A percentile compares a stretch with the other conserved stretches of the same genome.
Conservation (phyloP, 23 red algal species). For the Chondrus crispus region DNA sequence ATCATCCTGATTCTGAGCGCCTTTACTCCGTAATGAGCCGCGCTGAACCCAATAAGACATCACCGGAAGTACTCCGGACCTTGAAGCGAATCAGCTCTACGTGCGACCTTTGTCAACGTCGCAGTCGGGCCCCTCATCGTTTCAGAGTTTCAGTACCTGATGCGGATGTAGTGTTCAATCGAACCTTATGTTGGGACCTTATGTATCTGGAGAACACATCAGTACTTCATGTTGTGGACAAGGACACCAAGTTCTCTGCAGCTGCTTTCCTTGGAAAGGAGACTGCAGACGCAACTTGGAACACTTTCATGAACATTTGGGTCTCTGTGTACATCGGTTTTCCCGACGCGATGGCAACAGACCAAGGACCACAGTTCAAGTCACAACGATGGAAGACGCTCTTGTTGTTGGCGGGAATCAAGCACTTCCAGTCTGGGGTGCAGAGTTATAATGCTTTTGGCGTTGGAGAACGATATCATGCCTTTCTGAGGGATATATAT, state of each 20-base stretch:
- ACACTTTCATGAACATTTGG: neutral
- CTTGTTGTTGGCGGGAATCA: neutral
- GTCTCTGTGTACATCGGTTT: neutral
- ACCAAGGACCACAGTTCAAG: neutral
- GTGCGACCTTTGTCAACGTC: conserved; percentile 22
- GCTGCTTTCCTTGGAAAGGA: neutral
- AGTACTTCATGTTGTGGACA: conserved; percentile 9
- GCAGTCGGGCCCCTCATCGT: neutral
- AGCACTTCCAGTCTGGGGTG: neutral
- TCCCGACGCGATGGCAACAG: neutral
- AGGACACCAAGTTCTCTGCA: conserved; percentile 15
- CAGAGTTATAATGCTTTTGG: conserved; percentile 16
- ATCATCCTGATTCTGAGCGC: neutral
- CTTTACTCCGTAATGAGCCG: neutral
- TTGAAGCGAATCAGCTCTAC: neutral
- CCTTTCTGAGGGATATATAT: neutral
- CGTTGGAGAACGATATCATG: conserved; percentile 25
- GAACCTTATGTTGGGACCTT: neutral
- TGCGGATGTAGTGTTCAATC: conserved; percentile 21
- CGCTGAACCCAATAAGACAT: neutral
- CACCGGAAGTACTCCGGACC: neutral
- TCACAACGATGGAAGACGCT: neutral
- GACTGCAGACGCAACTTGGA: neutral
- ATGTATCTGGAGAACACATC: neutral
- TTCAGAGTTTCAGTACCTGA: conserved; percentile 12